Percentiles rank a stretch among this genome's conserved stretches.
phyloP scores from a whole-genome alignment of 1,284 basidiomycete species.

The Taiwanofungus camphoratus region DNA sequence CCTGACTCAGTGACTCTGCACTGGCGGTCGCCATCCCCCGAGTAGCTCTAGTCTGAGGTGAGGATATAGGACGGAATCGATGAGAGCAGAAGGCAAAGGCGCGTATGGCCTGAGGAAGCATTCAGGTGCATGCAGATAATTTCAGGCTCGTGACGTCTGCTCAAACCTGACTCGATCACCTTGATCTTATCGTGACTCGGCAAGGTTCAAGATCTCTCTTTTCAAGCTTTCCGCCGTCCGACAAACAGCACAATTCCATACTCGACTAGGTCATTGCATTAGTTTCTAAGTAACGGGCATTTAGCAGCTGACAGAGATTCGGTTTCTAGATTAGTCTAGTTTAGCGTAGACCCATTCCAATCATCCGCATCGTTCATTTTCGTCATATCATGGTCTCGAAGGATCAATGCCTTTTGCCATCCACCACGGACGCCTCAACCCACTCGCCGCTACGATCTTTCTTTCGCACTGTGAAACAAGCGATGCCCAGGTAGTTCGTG shows the following conservation, averaged over 20 bases:
- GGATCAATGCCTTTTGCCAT: conserved; percentile 10
- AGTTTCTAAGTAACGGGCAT: too few relatives aligned
- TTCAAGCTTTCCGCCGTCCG: too few relatives aligned
- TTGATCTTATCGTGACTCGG: conserved; percentile 13
- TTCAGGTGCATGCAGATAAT: conserved; percentile 7
- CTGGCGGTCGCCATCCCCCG: conserved; percentile 14
- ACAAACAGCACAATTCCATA: too few relatives aligned
- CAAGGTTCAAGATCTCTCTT: too few relatives aligned
- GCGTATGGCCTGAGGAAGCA: conserved; percentile 11
- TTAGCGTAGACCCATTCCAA: too few relatives aligned
- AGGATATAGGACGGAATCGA: conserved; percentile 5
- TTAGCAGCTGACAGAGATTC: too few relatives aligned
- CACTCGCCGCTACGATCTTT: conserved; percentile 72
- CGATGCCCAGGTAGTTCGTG: conserved; percentile 83
- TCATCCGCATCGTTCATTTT: too few relatives aligned
- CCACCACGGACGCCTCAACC: conserved; percentile 38
- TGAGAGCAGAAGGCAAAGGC: conserved; percentile 3
- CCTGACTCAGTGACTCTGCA: conserved; percentile 19
- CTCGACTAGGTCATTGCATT: too few relatives aligned
- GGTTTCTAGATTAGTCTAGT: too few relatives aligned
- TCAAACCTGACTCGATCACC: conserved; percentile 11
- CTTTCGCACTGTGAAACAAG: conserved; percentile 85
- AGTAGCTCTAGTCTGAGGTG: neutral
- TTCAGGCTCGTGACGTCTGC: conserved; percentile 5
- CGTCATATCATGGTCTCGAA: too few relatives aligned